Percentiles rank a stretch among this genome's conserved stretches.
phyloP scores from a whole-genome alignment of 306 rosid species.

The Pyrus pyrifolia region DNA sequence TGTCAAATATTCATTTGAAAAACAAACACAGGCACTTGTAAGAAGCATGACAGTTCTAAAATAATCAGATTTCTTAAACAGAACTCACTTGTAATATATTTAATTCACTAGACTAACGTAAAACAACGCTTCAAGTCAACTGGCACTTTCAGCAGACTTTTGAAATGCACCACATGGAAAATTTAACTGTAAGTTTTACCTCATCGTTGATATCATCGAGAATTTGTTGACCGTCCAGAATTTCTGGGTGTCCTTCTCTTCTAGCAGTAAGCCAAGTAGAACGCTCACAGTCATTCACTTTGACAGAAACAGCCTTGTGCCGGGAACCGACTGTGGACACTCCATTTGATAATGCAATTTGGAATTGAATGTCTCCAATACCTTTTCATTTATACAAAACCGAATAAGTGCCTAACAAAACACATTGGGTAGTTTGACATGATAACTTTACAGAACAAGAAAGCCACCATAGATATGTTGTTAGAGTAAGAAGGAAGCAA shows the following conservation, averaged over 20 bases:
- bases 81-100: background rate
- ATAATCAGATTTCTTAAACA: background rate
- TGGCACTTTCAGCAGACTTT: background rate
- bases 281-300: slow-evolving; percentile 15
- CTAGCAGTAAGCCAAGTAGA: slow-evolving; percentile 64
- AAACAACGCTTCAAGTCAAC: background rate
- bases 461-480: background rate
- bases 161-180: background rate
- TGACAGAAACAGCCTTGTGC: slow-evolving; percentile 58
- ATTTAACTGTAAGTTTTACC: slow-evolving; percentile 25
- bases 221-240: slow-evolving; percentile 58
- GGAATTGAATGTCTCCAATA: slow-evolving; percentile 50
- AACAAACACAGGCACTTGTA: background rate
- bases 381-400: slow-evolving; percentile 11
- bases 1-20: slow-evolving; percentile 28
- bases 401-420: background rate
- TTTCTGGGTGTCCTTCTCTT: slow-evolving; percentile 52
- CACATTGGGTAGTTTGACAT: background rate
- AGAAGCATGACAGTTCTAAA: background rate
- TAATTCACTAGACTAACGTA: background rate
- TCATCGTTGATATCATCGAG: slow-evolving; percentile 37
- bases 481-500: background rate
- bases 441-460: background rate
- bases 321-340: slow-evolving; percentile 44
- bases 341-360: slow-evolving; percentile 58